Evolutionary conservation across 345 rosid genomes (phyloP).

Genomic region (Punica granatum): DNA sequence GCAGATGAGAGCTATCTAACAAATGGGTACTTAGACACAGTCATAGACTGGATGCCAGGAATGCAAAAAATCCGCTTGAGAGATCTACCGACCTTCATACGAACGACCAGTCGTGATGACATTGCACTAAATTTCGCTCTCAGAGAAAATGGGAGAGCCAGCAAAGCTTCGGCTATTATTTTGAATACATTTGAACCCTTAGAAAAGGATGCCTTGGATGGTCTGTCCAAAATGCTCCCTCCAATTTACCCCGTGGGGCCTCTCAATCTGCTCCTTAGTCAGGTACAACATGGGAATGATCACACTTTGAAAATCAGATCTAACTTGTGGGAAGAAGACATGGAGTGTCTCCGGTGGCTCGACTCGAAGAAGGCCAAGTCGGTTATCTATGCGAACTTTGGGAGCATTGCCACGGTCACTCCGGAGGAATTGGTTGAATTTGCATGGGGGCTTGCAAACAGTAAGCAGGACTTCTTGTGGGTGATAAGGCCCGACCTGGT

Average conservation of each 20-base stretch:
- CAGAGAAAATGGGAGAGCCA: conserved; percentile 8
- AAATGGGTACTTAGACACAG: conserved; percentile 31
- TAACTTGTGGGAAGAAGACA: conserved; percentile 19
- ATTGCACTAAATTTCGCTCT: conserved; percentile 19
- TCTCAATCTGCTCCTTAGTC: not conserved
- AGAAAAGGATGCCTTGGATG: not conserved
- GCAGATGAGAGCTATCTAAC: conserved; percentile 8
- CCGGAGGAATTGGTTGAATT: conserved; percentile 17
- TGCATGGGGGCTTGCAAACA: conserved; percentile 23
- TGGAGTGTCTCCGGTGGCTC: conserved; percentile 20
- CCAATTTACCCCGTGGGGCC: not conserved
- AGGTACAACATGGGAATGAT: not conserved
- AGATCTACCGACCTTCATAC: conserved; percentile 37
- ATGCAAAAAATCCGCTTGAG: conserved; percentile 27
- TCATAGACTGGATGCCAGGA: conserved; percentile 39
- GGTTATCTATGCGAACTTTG: conserved; percentile 18
- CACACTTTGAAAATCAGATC: not conserved
- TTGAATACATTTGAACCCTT: conserved; percentile 31
- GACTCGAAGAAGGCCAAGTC: conserved; percentile 13
- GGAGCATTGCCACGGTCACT: conserved; percentile 14
- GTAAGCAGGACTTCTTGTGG: conserved; percentile 16
- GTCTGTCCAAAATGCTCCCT: not conserved
- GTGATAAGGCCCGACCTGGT: conserved; percentile 18
- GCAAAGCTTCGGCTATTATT: conserved; percentile 26
- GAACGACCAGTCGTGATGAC: conserved; percentile 21